phyloP scores from a whole-genome alignment of 1,284 basidiomycete species.

The Ganoderma meredithae region DNA sequence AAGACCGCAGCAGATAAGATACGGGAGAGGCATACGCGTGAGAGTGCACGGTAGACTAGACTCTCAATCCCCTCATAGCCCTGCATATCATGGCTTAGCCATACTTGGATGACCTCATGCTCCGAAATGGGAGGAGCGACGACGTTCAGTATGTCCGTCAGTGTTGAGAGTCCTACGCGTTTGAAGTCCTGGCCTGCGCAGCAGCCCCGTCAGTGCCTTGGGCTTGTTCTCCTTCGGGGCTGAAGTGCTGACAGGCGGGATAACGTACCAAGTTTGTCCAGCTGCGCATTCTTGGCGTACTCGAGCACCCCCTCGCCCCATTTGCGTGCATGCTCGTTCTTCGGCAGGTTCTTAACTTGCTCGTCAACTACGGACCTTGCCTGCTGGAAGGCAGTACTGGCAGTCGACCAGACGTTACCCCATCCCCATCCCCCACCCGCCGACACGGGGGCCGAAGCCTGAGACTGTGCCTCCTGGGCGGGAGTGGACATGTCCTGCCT shows the following conservation, averaged over 20 bases:
- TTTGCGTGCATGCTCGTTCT: conserved; percentile 83
- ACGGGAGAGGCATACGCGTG: conserved; percentile 61
- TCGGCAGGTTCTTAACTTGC: conserved; percentile 83
- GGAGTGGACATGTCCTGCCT: conserved; percentile 35
- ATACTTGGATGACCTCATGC: conserved; percentile 97
- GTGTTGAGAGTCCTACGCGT: conserved; percentile 84
- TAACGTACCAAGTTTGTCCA: conserved; percentile 82
- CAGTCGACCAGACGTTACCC: conserved; percentile 88
- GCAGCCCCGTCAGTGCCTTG: neutral
- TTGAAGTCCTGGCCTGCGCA: conserved; percentile 84
- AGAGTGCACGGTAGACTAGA: conserved; percentile 90
- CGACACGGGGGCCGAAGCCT: conserved; percentile 38
- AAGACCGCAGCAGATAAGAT: conserved; percentile 16
- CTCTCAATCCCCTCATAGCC: conserved; percentile 96
- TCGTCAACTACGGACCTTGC: conserved; percentile 91
- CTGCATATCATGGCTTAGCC: conserved; percentile 95
- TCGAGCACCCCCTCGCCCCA: conserved; percentile 65
- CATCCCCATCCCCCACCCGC: conserved; percentile 68
- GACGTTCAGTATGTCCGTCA: conserved; percentile 92
- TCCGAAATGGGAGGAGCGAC: conserved; percentile 98
- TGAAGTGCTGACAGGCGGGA: neutral
- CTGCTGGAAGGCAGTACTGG: conserved; percentile 87
- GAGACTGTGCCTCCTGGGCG: conserved; percentile 32
- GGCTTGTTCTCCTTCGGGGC: neutral
- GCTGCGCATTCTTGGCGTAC: conserved; percentile 58